A percentile compares a stretch with the other conserved stretches of the same genome.
These are phyloP conservation scores for Candida railenensis DNA, from an alignment of 805 yeast species.

Conservation along the genomic window DNA sequence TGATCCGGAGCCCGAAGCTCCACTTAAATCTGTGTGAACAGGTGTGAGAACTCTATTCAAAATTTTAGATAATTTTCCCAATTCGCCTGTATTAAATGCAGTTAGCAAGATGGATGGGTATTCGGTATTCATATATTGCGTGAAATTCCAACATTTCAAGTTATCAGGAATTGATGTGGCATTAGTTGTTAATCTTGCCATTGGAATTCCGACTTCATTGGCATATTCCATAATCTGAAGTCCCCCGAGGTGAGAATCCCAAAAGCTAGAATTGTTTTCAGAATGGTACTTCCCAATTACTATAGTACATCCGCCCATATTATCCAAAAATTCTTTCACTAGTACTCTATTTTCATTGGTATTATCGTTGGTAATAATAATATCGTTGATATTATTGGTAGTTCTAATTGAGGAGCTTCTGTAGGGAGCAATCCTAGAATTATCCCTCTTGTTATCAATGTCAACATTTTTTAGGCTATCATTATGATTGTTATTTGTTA, in stretches of 20 bases:
- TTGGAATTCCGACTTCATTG: slow-evolving; percentile 4
- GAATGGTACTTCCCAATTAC: slow-evolving; percentile 11
- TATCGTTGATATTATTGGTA: not conserved
- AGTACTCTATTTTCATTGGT: slow-evolving; percentile 1
- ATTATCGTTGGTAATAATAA: slow-evolving; percentile 3
- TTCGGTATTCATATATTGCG: not conserved
- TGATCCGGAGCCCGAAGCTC: not conserved
- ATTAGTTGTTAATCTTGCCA: slow-evolving; percentile 7
- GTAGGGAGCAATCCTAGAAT: not conserved
- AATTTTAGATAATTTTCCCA: slow-evolving; percentile 13
- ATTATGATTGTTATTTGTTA: not conserved
- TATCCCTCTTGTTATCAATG: not conserved
- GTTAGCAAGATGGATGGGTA: slow-evolving; percentile 9
- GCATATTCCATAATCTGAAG: slow-evolving; percentile 7
- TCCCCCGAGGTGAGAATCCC: slow-evolving; percentile 9
- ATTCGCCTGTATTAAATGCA: slow-evolving; percentile 11
- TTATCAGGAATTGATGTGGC: slow-evolving; percentile 11
- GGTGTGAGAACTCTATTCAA: slow-evolving; percentile 13
- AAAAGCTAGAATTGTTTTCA: slow-evolving; percentile 6
- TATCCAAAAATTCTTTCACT: slow-evolving; percentile 2
- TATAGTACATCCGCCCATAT: slow-evolving; percentile 6
- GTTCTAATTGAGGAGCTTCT: not conserved
- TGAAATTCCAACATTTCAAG: slow-evolving; percentile 8
- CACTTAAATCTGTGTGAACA: slow-evolving; percentile 4
- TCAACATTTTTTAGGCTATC: not conserved